A percentile compares a stretch with the other conserved stretches of the same genome.
phyloP scores from a whole-genome alignment of 2,329 filamentous ascomycete species.

The Botryosphaeria dothidea region DNA sequence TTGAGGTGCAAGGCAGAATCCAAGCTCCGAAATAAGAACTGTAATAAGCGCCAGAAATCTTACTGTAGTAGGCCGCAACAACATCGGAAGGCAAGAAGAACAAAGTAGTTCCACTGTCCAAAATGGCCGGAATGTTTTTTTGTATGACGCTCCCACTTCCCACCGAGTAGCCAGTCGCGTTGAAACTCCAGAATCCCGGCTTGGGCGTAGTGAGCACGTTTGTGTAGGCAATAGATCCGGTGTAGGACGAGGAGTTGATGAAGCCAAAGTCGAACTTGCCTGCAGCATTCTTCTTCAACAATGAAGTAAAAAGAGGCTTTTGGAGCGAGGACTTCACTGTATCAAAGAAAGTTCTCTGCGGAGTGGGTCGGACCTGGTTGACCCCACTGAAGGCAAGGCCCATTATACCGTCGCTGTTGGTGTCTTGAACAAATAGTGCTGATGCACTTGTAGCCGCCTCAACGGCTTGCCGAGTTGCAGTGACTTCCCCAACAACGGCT shows the following conservation, averaged over 20 bases:
- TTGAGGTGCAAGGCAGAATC: constrained; percentile 53
- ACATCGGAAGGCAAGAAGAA: constrained; percentile 58
- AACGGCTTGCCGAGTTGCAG: constrained; percentile 62
- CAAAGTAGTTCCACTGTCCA: constrained; percentile 71
- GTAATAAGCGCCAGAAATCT: constrained; percentile 55
- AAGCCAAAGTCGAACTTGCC: constrained; percentile 60
- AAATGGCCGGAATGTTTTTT: constrained; percentile 56
- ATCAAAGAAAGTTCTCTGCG: constrained; percentile 61
- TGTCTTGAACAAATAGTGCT: constrained; percentile 51
- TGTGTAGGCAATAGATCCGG: constrained; percentile 58
- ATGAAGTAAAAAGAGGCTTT: constrained; percentile 58
- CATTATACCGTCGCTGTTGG: constrained; percentile 59
- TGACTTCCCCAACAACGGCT: constrained; percentile 62
- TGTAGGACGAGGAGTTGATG: constrained; percentile 61
- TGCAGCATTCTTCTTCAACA: constrained; percentile 52
- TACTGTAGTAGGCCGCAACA: constrained; percentile 60
- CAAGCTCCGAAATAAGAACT: constrained; percentile 55
- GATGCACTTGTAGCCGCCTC: constrained; percentile 65
- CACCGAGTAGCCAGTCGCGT: constrained; percentile 56
- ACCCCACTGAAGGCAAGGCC: constrained; percentile 62
- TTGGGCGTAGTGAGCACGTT: constrained; percentile 47
- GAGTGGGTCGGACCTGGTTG: constrained; percentile 56
- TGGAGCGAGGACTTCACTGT: constrained; percentile 55
- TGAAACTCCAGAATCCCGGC: constrained; percentile 64
- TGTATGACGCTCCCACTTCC: constrained; percentile 45